Base-by-base conservation (phyloP, 306 rosid species). In the Cicer bijugum region DNA sequence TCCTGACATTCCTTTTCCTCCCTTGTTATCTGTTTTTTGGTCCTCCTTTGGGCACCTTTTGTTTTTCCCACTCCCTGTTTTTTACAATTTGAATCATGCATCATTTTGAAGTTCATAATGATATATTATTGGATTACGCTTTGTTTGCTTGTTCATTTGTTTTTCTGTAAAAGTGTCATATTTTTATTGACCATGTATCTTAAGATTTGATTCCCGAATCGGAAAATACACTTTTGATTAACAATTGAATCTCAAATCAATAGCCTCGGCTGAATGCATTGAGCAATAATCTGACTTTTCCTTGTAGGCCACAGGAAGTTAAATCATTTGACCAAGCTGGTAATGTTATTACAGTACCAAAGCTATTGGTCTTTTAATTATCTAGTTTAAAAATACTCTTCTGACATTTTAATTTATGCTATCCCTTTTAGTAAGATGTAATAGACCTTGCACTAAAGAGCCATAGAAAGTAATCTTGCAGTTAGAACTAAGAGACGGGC, bases 361-460 rank as follows among this genome's bases (percentile, higher is more conserved):
- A 15, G 52, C n/a, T 6, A 64, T 11, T 10, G 38, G 1, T 28
- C 9, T 53, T 17, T 58, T 33, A 19, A 57, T 57, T 57, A 57
- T 57, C 63, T 23, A n/a, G 5, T 55, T 2, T 28, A 5, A 12
- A 64, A 51, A 33, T 8, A 9, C 43, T 9, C 15, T 57, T 50
- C 16, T 51, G 12, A 52, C 56, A 19, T 39, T 37, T 19, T 16
- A 35, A 28, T 16, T 9, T 39, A 48, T 17, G 47, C 75, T 76
- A 57, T 35, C 40, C 67, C 50, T 76, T 44, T 43, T 42, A 56
- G 43, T 69, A 12, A 67, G 17, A 62, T 74, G 23, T 42, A 77
- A 58, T 16, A 60, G 50, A 3, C 19, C 15, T 17, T 76, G 55
- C 68, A 57, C 28, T 44, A 40, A 67, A 53, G 47, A 44, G 14